Conservation (phyloP, 2,329 filamentous ascomycete species). For the Curvularia hawaiiensis region DNA sequence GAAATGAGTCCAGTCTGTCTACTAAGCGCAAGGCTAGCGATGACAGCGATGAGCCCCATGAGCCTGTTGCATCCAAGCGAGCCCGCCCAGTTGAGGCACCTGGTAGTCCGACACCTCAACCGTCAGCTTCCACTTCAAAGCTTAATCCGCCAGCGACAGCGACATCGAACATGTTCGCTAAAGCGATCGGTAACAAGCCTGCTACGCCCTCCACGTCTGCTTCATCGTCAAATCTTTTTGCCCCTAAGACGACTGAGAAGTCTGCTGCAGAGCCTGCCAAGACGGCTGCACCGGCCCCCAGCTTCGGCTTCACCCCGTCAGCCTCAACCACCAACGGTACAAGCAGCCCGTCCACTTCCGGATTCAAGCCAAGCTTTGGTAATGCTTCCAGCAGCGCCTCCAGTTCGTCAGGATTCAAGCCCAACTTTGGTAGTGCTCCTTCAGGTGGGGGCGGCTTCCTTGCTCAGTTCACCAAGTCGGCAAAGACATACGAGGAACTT, state of each 20-base stretch:
- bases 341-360: constrained; percentile 5
- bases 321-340: constrained; percentile 16
- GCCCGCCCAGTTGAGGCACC: constrained; percentile 23
- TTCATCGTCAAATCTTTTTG: constrained; percentile 20
- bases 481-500: constrained; percentile 41
- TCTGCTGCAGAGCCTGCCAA: constrained; percentile 14
- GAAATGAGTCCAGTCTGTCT: constrained; percentile 39
- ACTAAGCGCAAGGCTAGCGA: constrained; percentile 40
- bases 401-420: constrained; percentile 16
- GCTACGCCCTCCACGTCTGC: constrained; percentile 15
- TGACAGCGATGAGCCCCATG: constrained; percentile 17
- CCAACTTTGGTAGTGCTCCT: constrained; percentile 15
- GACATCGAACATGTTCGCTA: constrained; percentile 32
- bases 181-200: constrained; percentile 30
- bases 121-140: constrained; percentile 20
- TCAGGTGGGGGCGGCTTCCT: constrained; percentile 28
- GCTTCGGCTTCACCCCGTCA: constrained; percentile 27
- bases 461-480: constrained; percentile 37
- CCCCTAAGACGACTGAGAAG: constrained; percentile 16
- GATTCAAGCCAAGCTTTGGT: constrained; percentile 22
- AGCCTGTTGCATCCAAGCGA: constrained; percentile 35
- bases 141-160: constrained; percentile 26
- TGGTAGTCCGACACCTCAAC: constrained; percentile 29
- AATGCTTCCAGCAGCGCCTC: constrained; percentile 12
- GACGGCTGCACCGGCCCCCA: constrained; percentile 11